Evolutionary conservation across 2,329 filamentous ascomycete species (phyloP).

Genomic region (Epichloe bromicola): DNA sequence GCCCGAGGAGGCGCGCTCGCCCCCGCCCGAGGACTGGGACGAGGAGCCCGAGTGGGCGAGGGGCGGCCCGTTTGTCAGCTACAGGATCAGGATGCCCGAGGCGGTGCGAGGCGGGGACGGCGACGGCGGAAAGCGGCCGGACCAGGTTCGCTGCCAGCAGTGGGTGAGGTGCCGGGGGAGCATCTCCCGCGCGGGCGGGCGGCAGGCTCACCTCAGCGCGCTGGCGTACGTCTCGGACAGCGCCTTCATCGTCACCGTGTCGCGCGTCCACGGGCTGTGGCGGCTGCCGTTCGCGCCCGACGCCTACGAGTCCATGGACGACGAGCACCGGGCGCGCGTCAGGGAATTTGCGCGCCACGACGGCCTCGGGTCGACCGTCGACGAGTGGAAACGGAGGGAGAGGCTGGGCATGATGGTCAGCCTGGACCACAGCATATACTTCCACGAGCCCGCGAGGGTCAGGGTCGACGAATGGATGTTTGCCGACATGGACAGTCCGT

Average conservation of each 20-base stretch:
- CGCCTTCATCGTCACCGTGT: constrained; percentile 85
- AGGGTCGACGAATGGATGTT: constrained; percentile 66
- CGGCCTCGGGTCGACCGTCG: constrained; percentile 25
- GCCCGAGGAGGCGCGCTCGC: constrained; percentile 30
- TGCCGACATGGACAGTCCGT: constrained; percentile 66
- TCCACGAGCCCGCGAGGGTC: constrained; percentile 46
- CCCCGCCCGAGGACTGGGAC: constrained; percentile 26
- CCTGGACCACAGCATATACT: constrained; percentile 63
- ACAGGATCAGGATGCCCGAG: constrained; percentile 30
- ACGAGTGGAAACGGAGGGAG: constrained; percentile 38
- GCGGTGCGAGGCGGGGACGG: constrained; percentile 19
- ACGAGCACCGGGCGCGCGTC: constrained; percentile 22
- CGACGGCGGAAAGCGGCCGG: constrained; percentile 25
- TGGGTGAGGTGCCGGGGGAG: constrained; percentile 65
- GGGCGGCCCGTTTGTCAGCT: constrained; percentile 36
- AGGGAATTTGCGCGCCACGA: constrained; percentile 24
- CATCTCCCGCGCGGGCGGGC: constrained; percentile 61
- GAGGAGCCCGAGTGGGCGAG: constrained; percentile 36
- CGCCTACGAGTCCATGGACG: constrained; percentile 38
- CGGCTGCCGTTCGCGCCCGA: constrained; percentile 47
- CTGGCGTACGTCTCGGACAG: constrained; percentile 88
- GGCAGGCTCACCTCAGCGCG: constrained; percentile 71
- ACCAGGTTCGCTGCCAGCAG: constrained; percentile 54
- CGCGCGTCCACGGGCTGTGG: constrained; percentile 69
- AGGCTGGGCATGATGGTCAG: constrained; percentile 75